Evolutionary conservation across 176 grass and related monocot species (phyloP).

Genomic region (Cymbopogon citratus): DNA sequence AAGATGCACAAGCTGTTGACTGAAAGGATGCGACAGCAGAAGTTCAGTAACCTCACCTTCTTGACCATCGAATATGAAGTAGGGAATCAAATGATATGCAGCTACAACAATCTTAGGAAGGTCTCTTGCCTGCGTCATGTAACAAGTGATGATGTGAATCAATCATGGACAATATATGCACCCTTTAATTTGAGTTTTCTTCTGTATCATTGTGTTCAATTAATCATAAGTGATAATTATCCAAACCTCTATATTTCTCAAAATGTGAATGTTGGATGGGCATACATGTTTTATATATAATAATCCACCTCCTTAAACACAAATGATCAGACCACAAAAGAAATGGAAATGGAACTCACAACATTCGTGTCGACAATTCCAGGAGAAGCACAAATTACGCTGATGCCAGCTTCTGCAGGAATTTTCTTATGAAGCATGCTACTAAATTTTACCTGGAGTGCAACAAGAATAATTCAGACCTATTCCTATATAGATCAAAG

Average conservation of each 20-base stretch:
- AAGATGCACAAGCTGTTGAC: neutral
- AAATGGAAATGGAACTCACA: slow-evolving; percentile 49
- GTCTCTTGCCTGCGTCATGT: slow-evolving; percentile 69
- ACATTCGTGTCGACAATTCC: slow-evolving; percentile 96
- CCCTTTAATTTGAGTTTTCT: neutral
- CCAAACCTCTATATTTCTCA: neutral
- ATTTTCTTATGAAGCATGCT: slow-evolving; percentile 95
- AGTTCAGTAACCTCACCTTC: slow-evolving; percentile 49
- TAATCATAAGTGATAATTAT: neutral
- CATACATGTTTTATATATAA: too few species aligned
- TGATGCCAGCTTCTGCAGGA: slow-evolving; percentile 81
- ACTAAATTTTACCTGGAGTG: slow-evolving; percentile 74
- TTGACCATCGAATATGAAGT: slow-evolving; percentile 89
- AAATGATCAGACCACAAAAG: neutral
- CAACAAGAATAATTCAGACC: neutral
- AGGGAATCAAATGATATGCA: slow-evolving; percentile 80
- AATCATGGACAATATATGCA: slow-evolving; percentile 6
- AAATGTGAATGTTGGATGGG: neutral
- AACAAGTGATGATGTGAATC: neutral
- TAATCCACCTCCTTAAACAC: neutral
- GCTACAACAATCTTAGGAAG: slow-evolving; percentile 69
- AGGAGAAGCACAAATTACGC: slow-evolving; percentile 58
- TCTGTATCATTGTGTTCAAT: neutral
- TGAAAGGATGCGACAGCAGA: neutral
- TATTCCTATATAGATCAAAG: neutral